Evolutionary conservation across 2,329 filamentous ascomycete species (phyloP).

Genomic region (Aureobasidium musti): DNA sequence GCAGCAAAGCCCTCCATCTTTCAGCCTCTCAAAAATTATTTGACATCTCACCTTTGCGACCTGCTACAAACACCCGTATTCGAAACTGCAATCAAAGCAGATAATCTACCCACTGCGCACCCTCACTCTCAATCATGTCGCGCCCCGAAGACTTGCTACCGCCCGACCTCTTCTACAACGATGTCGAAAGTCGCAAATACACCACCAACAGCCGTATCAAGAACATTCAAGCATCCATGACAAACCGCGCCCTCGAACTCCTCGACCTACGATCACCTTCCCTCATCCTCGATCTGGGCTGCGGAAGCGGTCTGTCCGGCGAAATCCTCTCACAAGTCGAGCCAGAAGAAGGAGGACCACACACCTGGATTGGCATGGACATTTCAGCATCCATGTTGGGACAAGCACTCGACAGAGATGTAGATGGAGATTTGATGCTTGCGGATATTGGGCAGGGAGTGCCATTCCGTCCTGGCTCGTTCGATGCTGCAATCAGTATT

Average conservation of each 20-base stretch:
- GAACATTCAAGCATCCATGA: conserved; percentile 94
- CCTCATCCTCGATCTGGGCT: conserved; percentile 93
- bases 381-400: conserved; percentile 96
- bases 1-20: conserved; percentile 1
- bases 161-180: conserved; percentile 97
- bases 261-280: conserved; percentile 78
- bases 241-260: conserved; percentile 85
- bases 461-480: conserved; percentile 86
- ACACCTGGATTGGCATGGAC: conserved; percentile 98
- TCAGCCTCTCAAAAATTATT: conserved; percentile 16
- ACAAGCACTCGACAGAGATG: conserved; percentile 84
- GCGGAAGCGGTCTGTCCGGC: conserved; percentile 89
- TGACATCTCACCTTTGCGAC: no score
- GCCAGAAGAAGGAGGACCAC: conserved; percentile 74
- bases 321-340: conserved; percentile 81
- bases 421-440: conserved; percentile 90
- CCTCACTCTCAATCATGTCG: conserved; percentile 68
- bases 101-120: neutral
- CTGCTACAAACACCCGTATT: neutral
- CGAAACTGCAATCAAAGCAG: no score
- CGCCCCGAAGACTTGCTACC: conserved; percentile 94
- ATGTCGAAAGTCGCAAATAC: conserved; percentile 94
- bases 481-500: conserved; percentile 94
- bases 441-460: conserved; percentile 95
- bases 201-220: conserved; percentile 95